These are phyloP conservation scores for Colletotrichum sp. DNA, from an alignment of 2,329 filamentous ascomycete species.

Conservation along the genomic window DNA sequence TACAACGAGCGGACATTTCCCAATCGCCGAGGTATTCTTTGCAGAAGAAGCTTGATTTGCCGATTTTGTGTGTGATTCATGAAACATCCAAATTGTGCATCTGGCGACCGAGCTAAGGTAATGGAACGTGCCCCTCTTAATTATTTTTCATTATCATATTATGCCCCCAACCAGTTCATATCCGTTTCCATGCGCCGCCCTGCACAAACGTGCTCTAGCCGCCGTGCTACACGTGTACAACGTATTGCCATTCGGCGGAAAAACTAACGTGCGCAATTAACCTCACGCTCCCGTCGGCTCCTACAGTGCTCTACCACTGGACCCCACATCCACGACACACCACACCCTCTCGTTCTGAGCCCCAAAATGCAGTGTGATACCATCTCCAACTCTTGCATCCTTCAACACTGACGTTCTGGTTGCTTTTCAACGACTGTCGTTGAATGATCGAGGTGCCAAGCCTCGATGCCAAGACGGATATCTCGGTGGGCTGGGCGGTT, in stretches of 20 bases:
- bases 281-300: background rate
- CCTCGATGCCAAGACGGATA: slow-evolving; percentile 3
- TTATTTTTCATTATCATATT: background rate
- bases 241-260: background rate
- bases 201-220: background rate
- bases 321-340: background rate
- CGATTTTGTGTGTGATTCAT: background rate
- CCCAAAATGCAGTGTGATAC: background rate
- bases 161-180: background rate
- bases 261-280: background rate
- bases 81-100: background rate
- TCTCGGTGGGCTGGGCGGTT: slow-evolving; percentile 2
- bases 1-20: background rate
- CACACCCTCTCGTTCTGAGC: background rate
- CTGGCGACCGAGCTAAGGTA: background rate
- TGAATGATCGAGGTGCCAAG: background rate
- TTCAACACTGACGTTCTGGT: background rate
- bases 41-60: background rate
- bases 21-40: background rate
- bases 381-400: background rate
- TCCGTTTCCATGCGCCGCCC: slow-evolving; percentile 3
- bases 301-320: background rate
- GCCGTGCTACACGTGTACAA: background rate
- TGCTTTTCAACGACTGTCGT: background rate
- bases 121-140: background rate